phyloP scores from a whole-genome alignment of 163 green algal species.

The Coccomyxa subellipsoidea region DNA sequence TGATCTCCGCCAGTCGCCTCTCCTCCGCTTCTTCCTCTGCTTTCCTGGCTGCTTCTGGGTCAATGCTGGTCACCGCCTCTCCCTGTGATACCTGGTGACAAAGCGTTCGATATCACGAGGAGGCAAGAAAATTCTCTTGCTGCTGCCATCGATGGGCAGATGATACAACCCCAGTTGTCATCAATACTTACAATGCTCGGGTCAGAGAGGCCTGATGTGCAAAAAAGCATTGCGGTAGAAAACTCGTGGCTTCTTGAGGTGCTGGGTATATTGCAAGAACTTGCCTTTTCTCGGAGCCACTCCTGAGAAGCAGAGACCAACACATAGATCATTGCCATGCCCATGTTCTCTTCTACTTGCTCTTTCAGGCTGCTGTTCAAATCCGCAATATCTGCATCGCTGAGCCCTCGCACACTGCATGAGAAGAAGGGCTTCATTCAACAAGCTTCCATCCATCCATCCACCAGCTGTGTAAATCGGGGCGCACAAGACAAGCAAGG shows the following conservation, averaged over 20 bases:
- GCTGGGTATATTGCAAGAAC: too few relatives aligned
- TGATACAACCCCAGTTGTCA: not conserved
- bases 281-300: constrained; percentile 67
- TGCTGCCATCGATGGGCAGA: too few relatives aligned
- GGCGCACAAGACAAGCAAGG: too few relatives aligned
- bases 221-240: too few relatives aligned
- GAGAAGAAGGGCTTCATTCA: not conserved
- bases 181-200: not conserved
- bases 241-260: too few relatives aligned
- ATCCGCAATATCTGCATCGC: constrained; percentile 58
- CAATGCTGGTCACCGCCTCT: not conserved
- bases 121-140: too few relatives aligned
- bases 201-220: too few relatives aligned
- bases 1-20: constrained; percentile 56
- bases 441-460: too few relatives aligned
- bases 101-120: too few relatives aligned
- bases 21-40: constrained; percentile 65
- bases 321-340: constrained; percentile 93
- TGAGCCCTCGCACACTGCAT: constrained; percentile 65
- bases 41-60: constrained; percentile 43
- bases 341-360: constrained; percentile 74
- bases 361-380: constrained; percentile 50
- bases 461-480: too few relatives aligned
- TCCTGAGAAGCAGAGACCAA: constrained; percentile 80
- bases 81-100: not conserved